phyloP scores from a whole-genome alignment of 2,329 filamentous ascomycete genomes.

The Hypoxylon sp. region DNA sequence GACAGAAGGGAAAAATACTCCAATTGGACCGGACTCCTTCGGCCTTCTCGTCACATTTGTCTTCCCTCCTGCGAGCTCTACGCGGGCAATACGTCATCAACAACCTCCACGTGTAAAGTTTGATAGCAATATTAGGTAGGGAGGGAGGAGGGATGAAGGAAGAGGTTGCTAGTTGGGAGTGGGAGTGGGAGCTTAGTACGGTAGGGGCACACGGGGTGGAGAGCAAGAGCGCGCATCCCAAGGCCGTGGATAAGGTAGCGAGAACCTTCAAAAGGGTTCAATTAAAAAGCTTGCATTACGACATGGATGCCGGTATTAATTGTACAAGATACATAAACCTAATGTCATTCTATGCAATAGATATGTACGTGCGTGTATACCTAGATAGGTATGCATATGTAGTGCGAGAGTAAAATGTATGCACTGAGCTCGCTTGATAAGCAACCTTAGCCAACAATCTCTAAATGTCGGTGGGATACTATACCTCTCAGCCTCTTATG shows the following conservation, averaged over 20 bases:
- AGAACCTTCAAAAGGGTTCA: conserved; percentile 24
- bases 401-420: conserved; percentile 9
- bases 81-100: conserved; percentile 17
- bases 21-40: conserved; percentile 27
- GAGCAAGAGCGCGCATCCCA: conserved; percentile 27
- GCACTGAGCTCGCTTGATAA: conserved; percentile 16
- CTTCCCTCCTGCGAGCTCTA: conserved; percentile 21
- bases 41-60: conserved; percentile 30
- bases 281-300: conserved; percentile 23
- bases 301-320: conserved; percentile 34
- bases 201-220: conserved; percentile 7
- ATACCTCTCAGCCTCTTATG: conserved; percentile 39
- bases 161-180: background rate
- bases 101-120: conserved; percentile 8
- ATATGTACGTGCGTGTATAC: background rate
- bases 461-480: conserved; percentile 33
- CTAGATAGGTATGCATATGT: conserved; percentile 17
- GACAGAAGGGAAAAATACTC: background rate
- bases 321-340: conserved; percentile 29
- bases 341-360: conserved; percentile 12
- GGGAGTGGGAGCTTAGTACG: background rate
- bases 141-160: background rate
- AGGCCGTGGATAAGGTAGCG: conserved; percentile 42
- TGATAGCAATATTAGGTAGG: background rate
- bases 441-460: background rate